phyloP scores from a whole-genome alignment of 2,329 filamentous ascomycete genomes.

The Ophiostoma tasmaniense region DNA sequence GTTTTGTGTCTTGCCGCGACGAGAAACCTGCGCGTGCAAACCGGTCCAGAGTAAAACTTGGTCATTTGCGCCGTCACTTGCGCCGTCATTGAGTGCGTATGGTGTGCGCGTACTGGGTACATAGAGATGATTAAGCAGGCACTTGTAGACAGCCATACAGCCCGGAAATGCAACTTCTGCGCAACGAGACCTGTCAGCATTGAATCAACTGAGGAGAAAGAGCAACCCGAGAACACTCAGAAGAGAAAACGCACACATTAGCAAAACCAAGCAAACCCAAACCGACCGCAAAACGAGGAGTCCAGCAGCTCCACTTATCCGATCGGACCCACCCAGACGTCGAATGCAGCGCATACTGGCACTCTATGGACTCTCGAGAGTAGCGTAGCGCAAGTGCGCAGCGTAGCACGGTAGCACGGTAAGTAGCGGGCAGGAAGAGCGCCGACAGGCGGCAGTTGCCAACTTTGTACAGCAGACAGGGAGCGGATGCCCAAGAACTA shows the following conservation, averaged over 20 bases:
- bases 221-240: too few species aligned
- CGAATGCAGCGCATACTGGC: background rate
- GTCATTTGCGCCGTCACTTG: background rate
- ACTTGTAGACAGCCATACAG: too few species aligned
- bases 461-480: too few species aligned
- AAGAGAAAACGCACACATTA: background rate
- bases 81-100: background rate
- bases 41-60: conserved; percentile 1
- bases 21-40: background rate
- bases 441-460: background rate
- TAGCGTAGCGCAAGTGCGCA: background rate
- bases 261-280: background rate
- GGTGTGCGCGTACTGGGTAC: background rate
- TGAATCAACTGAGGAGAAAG: too few species aligned
- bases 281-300: background rate
- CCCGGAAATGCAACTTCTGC: too few species aligned
- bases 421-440: background rate
- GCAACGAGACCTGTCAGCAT: too few species aligned
- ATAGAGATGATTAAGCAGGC: too few species aligned
- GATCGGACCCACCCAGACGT: background rate
- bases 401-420: background rate
- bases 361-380: too few species aligned
- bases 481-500: background rate
- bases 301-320: background rate
- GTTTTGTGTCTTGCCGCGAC: background rate